Conservation (phyloP, 495 filamentous ascomycete species). For the Neurospora sp. region DNA sequence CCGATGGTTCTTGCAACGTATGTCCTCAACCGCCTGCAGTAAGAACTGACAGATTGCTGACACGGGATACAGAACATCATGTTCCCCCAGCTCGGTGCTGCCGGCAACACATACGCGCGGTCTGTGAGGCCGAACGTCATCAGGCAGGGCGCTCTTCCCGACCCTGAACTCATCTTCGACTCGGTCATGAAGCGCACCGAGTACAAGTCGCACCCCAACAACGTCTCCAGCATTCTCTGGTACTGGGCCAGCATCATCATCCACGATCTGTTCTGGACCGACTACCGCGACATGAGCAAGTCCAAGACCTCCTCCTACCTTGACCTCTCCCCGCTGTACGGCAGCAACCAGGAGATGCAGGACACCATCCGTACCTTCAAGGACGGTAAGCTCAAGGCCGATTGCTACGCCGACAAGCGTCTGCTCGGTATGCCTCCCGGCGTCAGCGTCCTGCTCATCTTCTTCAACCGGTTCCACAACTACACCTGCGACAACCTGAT, state of each 20-base stretch:
- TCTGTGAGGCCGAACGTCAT: constrained; percentile 56
- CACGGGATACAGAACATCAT: constrained; percentile 25
- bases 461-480: constrained; percentile 75
- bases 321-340: constrained; percentile 78
- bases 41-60: background rate
- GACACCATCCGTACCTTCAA: constrained; percentile 65
- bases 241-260: constrained; percentile 87
- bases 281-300: constrained; percentile 36
- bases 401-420: constrained; percentile 69
- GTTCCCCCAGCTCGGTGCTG: constrained; percentile 36
- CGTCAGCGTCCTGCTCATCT: constrained; percentile 65
- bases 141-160: constrained; percentile 56
- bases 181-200: constrained; percentile 42
- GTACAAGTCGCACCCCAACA: constrained; percentile 47
- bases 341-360: constrained; percentile 69
- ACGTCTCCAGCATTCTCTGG: constrained; percentile 80
- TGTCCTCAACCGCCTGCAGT: background rate
- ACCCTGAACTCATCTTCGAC: constrained; percentile 72
- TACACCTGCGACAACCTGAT: constrained; percentile 60
- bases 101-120: constrained; percentile 55
- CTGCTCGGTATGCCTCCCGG: constrained; percentile 77
- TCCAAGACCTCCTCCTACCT: constrained; percentile 76
- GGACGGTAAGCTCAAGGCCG: constrained; percentile 76
- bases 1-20: constrained; percentile 58
- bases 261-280: constrained; percentile 48